Conservation (phyloP, 352 stramenopile genomes). For the Globisporangium abappressorium region DNA sequence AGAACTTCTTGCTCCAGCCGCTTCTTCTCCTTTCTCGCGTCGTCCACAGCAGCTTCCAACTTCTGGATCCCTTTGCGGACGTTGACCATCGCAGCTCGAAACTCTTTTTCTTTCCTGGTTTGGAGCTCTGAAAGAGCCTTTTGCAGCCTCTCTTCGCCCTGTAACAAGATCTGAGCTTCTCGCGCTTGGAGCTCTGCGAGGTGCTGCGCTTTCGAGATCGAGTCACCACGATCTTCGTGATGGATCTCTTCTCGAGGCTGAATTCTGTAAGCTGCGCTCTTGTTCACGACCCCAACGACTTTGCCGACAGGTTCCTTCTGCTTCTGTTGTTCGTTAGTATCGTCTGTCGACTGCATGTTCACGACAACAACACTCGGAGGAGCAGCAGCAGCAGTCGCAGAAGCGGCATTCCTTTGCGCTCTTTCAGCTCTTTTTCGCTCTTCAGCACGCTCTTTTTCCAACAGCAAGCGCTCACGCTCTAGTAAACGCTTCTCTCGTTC, state of each 20-base stretch:
- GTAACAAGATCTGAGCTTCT: conserved; percentile 50
- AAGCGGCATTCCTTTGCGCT: conserved; percentile 7
- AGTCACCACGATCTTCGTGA: conserved; percentile 18
- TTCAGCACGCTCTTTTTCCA: conserved; percentile 45
- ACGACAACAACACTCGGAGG: conserved; percentile 58
- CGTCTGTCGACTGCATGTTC: conserved; percentile 44
- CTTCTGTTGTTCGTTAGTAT: conserved; percentile 29
- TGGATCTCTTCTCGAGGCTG: conserved; percentile 17
- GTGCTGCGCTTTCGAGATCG: conserved; percentile 49
- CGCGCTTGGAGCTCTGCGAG: conserved; percentile 47
- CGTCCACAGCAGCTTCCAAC: conserved; percentile 46
- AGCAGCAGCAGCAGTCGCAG: conserved; percentile 4
- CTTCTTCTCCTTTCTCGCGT: conserved; percentile 48
- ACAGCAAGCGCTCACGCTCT: conserved; percentile 43
- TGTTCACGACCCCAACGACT: conserved; percentile 22
- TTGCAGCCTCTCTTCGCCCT: conserved; percentile 48
- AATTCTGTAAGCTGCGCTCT: conserved; percentile 2
- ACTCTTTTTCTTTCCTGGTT: conserved; percentile 59
- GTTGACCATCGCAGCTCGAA: conserved; percentile 68
- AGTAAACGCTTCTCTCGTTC: conserved; percentile 48
- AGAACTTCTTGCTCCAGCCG: conserved; percentile 47
- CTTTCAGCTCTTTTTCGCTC: conserved; percentile 22
- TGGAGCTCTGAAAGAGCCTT: conserved; percentile 60
- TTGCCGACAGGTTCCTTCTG: conserved; percentile 21
- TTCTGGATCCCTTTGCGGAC: conserved; percentile 74